These are phyloP conservation scores for Phytopythium chamaehyphon DNA, from an alignment of 352 stramenopile genomes.

Conservation along the genomic window DNA sequence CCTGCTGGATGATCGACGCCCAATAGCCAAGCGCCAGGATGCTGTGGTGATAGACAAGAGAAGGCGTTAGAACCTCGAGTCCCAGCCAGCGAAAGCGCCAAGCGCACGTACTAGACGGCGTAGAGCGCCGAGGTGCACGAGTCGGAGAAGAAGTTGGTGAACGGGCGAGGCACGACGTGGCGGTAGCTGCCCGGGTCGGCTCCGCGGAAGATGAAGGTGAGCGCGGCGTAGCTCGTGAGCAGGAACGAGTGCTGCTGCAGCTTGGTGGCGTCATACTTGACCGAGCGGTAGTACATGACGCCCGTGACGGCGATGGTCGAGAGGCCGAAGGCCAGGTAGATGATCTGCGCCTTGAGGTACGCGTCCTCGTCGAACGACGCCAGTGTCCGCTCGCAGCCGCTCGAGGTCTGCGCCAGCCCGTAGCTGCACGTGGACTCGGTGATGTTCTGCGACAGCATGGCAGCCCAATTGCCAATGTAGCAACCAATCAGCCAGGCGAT, in stretches of 20 bases:
- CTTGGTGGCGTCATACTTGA: conserved; percentile 19
- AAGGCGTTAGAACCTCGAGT: not conserved
- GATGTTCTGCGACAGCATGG: conserved; percentile 17
- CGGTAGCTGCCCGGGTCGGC: conserved; percentile 22
- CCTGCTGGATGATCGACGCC: conserved; percentile 26
- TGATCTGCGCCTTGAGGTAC: conserved; percentile 16
- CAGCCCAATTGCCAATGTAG: not conserved
- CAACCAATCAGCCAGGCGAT: not conserved
- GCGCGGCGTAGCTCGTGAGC: conserved; percentile 19
- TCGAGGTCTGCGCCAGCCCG: conserved; percentile 11
- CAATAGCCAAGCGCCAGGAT: conserved; percentile 24
- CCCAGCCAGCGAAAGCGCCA: not conserved
- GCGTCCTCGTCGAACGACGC: conserved; percentile 15
- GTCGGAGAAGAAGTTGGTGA: conserved; percentile 21
- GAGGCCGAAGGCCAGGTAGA: conserved; percentile 11
- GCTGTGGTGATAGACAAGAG: conserved; percentile 1
- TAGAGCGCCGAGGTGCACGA: conserved; percentile 29
- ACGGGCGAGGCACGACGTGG: conserved; percentile 19
- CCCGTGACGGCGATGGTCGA: conserved; percentile 9
- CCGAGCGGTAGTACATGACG: conserved; percentile 10
- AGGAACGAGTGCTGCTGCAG: conserved; percentile 22
- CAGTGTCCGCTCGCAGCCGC: conserved; percentile 16
- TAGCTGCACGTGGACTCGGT: conserved; percentile 23
- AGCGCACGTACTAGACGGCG: conserved; percentile 22
- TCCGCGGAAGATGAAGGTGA: conserved; percentile 22